Percentiles rank a stretch among this genome's conserved stretches.
phyloP scores from a whole-genome alignment of 148 eudicot genomes.

The Tetragonia tetragonoides region DNA sequence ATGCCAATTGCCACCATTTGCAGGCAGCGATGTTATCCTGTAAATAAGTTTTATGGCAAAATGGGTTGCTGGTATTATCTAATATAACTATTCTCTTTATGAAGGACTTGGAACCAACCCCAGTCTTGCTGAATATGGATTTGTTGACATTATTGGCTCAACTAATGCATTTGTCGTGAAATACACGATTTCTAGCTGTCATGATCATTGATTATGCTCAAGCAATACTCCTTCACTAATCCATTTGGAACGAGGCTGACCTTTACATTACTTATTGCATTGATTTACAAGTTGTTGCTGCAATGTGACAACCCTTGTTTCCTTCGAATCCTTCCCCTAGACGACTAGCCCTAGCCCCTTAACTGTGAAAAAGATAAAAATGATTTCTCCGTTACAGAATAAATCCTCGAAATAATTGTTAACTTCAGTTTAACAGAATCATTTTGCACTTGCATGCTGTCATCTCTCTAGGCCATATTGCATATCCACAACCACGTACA shows the following conservation, averaged over 20 bases:
- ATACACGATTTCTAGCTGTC: background rate
- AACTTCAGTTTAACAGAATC: too few relatives aligned
- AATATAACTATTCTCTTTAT: background rate
- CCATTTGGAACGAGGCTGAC: background rate
- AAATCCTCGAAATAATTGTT: too few relatives aligned
- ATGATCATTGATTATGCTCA: background rate
- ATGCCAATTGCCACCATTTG: conserved; percentile 16
- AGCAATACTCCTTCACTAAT: background rate
- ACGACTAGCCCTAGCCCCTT: too few relatives aligned
- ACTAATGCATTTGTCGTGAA: conserved; percentile 6
- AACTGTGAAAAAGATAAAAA: too few relatives aligned
- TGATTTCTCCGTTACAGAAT: too few relatives aligned
- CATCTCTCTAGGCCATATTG: too few relatives aligned
- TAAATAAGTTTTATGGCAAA: background rate
- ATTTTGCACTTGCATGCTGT: too few relatives aligned
- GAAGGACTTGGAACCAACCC: conserved; percentile 13
- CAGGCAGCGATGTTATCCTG: background rate
- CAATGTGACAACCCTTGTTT: background rate
- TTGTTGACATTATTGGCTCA: conserved; percentile 7
- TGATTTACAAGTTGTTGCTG: background rate
- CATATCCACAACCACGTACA: too few relatives aligned
- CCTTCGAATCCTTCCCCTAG: too few relatives aligned
- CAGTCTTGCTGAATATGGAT: background rate
- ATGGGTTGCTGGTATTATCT: background rate
- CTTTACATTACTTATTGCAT: background rate